A percentile compares a stretch with the other conserved stretches of the same genome.
phyloP scores from a whole-genome alignment of 805 yeast genomes.

The Cyberlindnera veronae region DNA sequence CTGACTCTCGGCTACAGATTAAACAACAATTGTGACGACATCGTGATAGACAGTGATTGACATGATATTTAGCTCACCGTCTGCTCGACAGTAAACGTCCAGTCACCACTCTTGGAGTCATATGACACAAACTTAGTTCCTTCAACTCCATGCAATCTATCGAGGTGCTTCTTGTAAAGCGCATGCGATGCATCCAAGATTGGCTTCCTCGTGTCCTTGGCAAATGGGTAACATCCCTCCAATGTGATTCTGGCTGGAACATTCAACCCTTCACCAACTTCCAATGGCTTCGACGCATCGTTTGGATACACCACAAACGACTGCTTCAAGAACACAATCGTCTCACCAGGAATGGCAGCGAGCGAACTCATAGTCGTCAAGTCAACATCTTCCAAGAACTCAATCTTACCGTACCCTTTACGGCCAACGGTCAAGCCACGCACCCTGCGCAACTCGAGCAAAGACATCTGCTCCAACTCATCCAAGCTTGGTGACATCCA shows the following conservation, averaged over 20 bases:
- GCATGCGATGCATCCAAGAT: slow-evolving; percentile 78
- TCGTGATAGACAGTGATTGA: too few relatives aligned
- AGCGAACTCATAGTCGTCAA: slow-evolving; percentile 61
- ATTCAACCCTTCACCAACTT: slow-evolving; percentile 78
- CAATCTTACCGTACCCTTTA: slow-evolving; percentile 64
- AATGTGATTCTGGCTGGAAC: slow-evolving; percentile 68
- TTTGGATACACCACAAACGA: slow-evolving; percentile 73
- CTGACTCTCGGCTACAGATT: too few relatives aligned
- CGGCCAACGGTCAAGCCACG: slow-evolving; percentile 73
- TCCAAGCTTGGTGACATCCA: slow-evolving; percentile 80
- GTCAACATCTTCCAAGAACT: slow-evolving; percentile 80
- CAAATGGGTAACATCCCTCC: slow-evolving; percentile 78
- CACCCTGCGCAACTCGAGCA: slow-evolving; percentile 63
- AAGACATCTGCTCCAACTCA: slow-evolving; percentile 54
- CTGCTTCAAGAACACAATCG: slow-evolving; percentile 58
- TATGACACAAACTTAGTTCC: slow-evolving; percentile 68
- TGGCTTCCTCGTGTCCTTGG: slow-evolving; percentile 65
- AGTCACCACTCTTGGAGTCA: slow-evolving; percentile 70
- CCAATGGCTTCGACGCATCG: slow-evolving; percentile 52
- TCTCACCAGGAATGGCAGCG: slow-evolving; percentile 60
- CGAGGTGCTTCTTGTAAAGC: slow-evolving; percentile 62
- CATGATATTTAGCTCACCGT: slow-evolving; percentile 9
- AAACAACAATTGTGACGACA: too few relatives aligned
- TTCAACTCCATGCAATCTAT: slow-evolving; percentile 56
- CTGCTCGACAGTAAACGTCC: slow-evolving; percentile 56